phyloP scores from a whole-genome alignment of 2,329 filamentous ascomycete genomes.

The Colletotrichum acutatum region DNA sequence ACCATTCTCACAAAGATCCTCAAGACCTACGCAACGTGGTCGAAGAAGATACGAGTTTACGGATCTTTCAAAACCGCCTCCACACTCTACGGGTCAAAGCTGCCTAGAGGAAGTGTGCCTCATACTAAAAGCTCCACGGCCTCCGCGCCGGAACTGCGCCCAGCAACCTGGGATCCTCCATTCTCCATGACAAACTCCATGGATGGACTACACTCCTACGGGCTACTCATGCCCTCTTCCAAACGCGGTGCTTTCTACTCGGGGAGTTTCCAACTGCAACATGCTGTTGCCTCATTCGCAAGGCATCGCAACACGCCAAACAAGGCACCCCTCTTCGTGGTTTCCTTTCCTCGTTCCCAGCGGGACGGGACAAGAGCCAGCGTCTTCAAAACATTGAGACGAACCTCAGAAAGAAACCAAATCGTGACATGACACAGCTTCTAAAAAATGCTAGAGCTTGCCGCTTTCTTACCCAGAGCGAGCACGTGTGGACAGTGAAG shows the following conservation, averaged over 20 bases:
- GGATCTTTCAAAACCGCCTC: not conserved
- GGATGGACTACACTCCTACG: not conserved
- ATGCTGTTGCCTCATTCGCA: not conserved
- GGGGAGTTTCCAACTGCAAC: not conserved
- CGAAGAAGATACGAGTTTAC: not conserved
- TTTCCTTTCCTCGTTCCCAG: not conserved
- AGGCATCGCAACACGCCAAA: not conserved
- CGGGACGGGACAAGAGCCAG: not conserved
- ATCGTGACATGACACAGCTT: slow-evolving; percentile 53
- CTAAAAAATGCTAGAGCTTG: slow-evolving; percentile 74
- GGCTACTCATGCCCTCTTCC: not conserved
- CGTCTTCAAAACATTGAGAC: not conserved
- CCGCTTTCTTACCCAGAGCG: slow-evolving; percentile 66
- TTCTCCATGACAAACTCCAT: not conserved
- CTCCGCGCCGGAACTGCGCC: not conserved
- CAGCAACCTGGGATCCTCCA: not conserved
- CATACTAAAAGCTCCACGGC: not conserved
- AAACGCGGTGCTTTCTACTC: not conserved
- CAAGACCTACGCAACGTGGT: not conserved
- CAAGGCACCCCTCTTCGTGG: not conserved
- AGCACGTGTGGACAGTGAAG: slow-evolving; percentile 78
- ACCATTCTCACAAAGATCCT: not conserved
- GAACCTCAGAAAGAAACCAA: too few relatives aligned
- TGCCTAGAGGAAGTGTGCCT: not conserved
- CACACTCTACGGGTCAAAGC: not conserved